These are phyloP conservation scores for Camellia sinensis DNA, from an alignment of 148 eudicot species.

Conservation along the genomic window DNA sequence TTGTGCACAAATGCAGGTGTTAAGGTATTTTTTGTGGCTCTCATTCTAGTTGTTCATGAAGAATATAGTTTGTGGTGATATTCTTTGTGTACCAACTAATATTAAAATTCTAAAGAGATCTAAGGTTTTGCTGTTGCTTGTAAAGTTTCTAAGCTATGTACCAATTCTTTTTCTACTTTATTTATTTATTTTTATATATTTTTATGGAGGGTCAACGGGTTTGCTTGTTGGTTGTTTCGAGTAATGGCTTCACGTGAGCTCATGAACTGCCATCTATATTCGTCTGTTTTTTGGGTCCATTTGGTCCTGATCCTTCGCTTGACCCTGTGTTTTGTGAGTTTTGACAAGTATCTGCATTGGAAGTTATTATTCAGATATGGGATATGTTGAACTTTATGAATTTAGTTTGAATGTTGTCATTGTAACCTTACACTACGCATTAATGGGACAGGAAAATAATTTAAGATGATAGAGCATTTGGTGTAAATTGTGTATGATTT, in stretches of 20 bases:
- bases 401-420: not conserved
- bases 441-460: not conserved
- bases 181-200: not conserved
- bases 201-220: not conserved
- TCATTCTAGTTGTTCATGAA: not conserved
- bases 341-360: not conserved
- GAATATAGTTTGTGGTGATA: not conserved
- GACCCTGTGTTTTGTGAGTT: not conserved
- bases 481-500: not conserved
- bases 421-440: not conserved
- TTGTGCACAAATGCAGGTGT: conserved; percentile 74
- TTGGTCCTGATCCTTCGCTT: not conserved
- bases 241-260: too few relatives aligned
- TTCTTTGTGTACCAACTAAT: not conserved
- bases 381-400: not conserved
- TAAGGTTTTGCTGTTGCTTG: not conserved
- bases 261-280: not conserved
- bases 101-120: not conserved
- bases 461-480: not conserved
- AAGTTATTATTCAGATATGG: conserved; percentile 1
- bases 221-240: not conserved
- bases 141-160: not conserved
- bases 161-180: not conserved
- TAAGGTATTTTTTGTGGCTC: conserved; percentile 36
- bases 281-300: not conserved